Evolutionary conservation across 129 eudicot genomes (phyloP).

Genomic region (Scalesia atractyloides): DNA sequence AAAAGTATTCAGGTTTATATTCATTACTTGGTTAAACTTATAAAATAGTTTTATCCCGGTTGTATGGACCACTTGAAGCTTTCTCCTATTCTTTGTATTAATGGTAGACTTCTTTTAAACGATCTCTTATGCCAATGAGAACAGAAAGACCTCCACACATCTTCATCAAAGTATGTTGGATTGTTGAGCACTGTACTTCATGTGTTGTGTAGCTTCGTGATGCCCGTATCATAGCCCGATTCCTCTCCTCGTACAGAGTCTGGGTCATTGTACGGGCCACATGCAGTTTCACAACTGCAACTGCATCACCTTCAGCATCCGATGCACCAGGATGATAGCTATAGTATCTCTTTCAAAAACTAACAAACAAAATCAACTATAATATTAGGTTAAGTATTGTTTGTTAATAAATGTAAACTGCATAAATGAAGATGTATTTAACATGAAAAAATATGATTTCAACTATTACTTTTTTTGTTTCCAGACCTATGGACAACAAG

Average conservation of each 20-base stretch:
- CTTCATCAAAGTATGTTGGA: conserved; percentile 15
- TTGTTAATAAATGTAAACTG: not conserved
- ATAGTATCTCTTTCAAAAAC: conserved; percentile 19
- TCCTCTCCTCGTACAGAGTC: conserved; percentile 9
- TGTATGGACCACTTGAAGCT: conserved; percentile 25
- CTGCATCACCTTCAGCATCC: conserved; percentile 16
- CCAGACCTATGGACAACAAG: too few species aligned
- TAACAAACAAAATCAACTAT: conserved; percentile 10
- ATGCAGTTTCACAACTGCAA: conserved; percentile 7
- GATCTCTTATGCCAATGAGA: conserved; percentile 14
- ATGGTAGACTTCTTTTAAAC: conserved; percentile 12
- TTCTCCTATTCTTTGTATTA: conserved; percentile 5
- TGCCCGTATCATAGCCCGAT: conserved; percentile 5
- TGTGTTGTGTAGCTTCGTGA: not conserved
- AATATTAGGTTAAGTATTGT: conserved; percentile 4
- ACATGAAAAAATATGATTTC: not conserved
- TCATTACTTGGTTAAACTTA: conserved; percentile 3
- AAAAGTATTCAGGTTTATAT: not conserved
- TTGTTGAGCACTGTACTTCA: conserved; percentile 6
- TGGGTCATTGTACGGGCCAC: conserved; percentile 30
- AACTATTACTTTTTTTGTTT: too few species aligned
- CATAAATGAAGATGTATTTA: not conserved
- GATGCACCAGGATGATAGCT: not conserved
- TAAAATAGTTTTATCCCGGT: conserved; percentile 16
- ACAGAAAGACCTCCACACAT: conserved; percentile 23